Conservation (phyloP, 192 early-diverging fungal genomes). For the Irineochytrium annulatum region DNA sequence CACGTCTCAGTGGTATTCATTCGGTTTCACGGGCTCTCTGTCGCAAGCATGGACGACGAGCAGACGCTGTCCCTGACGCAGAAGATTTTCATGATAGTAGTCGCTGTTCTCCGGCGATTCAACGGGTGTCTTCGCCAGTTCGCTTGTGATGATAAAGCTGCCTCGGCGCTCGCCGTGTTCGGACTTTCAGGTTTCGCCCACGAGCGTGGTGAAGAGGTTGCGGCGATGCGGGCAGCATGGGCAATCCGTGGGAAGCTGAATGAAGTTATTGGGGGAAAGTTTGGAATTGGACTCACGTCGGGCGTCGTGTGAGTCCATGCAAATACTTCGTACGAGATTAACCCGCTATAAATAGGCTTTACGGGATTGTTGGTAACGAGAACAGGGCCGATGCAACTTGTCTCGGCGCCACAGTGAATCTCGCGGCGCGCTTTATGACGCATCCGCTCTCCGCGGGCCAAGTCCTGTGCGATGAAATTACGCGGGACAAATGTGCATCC, state of each 20-base stretch:
- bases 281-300: constrained; percentile 9
- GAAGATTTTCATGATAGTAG: too few relatives aligned
- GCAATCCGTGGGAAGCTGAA: too few relatives aligned
- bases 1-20: not conserved
- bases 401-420: constrained; percentile 26
- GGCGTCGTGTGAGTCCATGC: too few relatives aligned
- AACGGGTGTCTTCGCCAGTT: constrained; percentile 25
- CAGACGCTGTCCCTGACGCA: too few relatives aligned
- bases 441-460: too few relatives aligned
- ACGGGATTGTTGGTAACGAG: constrained; percentile 10
- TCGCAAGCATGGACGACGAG: not conserved
- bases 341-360: too few relatives aligned
- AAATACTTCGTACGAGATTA: too few relatives aligned
- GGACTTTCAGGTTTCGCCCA: constrained; percentile 34
- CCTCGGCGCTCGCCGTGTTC: constrained; percentile 31
- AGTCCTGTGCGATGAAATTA: too few relatives aligned
- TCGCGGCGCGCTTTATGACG: constrained; percentile 24
- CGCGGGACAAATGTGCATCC: too few relatives aligned
- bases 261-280: constrained; percentile 3
- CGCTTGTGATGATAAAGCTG: constrained; percentile 38
- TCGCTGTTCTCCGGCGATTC: too few relatives aligned
- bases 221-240: constrained; percentile 23
- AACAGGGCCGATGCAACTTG: constrained; percentile 16
- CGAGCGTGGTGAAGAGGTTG: constrained; percentile 22
- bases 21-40: not conserved